A percentile compares a stretch with the other conserved stretches of the same genome.
phyloP scores from a whole-genome alignment of 2,329 filamentous ascomycete species.

The Nigrograna mackinnonii region DNA sequence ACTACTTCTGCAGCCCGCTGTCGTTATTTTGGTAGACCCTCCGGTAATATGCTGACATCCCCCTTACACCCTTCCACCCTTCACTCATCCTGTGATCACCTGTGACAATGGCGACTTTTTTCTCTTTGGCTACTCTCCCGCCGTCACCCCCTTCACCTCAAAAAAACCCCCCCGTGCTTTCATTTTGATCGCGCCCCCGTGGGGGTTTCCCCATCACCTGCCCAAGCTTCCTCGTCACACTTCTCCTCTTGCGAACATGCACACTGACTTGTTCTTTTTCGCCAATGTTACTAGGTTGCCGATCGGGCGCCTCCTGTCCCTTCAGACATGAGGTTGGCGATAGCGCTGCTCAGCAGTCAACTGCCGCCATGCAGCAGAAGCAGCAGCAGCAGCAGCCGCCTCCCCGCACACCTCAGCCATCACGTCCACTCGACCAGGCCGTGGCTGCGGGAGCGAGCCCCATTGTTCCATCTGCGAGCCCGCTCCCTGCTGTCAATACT shows the following conservation, averaged over 20 bases:
- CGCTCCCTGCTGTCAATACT: conserved; percentile 33
- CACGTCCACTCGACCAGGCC: conserved; percentile 8
- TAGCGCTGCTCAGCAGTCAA: conserved; percentile 13
- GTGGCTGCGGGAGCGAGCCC: conserved; percentile 9
- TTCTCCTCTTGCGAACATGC: conserved; percentile 7
- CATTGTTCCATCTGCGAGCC: conserved; percentile 9
- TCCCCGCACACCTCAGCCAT: conserved; percentile 14
- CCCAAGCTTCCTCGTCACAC: conserved; percentile 15
- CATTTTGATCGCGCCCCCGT: conserved; percentile 28
- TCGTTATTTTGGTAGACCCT: conserved; percentile 43
- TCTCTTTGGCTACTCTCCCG: too few relatives aligned
- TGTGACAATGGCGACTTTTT: conserved; percentile 22
- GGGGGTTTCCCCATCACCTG: conserved; percentile 29
- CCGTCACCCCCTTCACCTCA: conserved; percentile 27
- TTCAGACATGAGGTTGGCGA: conserved; percentile 50
- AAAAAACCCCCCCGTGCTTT: conserved; percentile 17
- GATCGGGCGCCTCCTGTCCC: conserved; percentile 55
- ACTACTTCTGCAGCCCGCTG: conserved; percentile 35
- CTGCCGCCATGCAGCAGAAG: conserved; percentile 16
- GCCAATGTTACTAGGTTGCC: conserved; percentile 48
- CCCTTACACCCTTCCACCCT: conserved; percentile 3
- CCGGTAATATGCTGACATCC: conserved; percentile 42
- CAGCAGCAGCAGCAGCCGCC: conserved; percentile 8
- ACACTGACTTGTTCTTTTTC: conserved; percentile 17
- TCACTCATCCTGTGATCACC: conserved; percentile 32